phyloP scores from a whole-genome alignment of 2,329 filamentous ascomycete genomes.

The Neonectria ditissima region DNA sequence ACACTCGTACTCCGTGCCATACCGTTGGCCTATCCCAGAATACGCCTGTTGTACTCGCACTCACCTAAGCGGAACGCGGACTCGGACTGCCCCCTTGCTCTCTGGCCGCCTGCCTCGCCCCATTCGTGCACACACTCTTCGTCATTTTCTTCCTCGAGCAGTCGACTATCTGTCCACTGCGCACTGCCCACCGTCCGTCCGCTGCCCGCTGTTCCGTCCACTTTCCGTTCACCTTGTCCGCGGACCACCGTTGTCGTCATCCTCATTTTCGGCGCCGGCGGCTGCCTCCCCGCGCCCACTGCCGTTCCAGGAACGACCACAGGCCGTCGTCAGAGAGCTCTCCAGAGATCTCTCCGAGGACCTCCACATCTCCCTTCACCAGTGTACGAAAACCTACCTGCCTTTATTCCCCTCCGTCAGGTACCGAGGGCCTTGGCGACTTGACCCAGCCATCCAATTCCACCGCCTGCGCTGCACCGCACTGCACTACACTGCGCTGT shows the following conservation, averaged over 20 bases:
- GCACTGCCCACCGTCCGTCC: neutral
- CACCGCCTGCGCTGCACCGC: neutral
- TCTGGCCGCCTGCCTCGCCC: constrained; percentile 2
- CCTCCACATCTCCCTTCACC: neutral
- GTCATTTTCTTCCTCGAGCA: neutral
- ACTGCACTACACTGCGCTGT: neutral
- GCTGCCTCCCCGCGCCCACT: constrained; percentile 6
- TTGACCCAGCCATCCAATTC: neutral
- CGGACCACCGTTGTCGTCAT: constrained; percentile 7
- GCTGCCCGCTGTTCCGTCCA: neutral
- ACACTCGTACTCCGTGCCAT: constrained; percentile 6
- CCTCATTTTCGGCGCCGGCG: neutral
- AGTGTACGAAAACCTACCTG: neutral
- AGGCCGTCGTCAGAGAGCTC: neutral
- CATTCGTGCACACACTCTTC: constrained; percentile 1
- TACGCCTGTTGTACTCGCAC: constrained; percentile 5
- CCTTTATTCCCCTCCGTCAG: neutral
- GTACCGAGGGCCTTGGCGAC: neutral
- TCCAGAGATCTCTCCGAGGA: neutral
- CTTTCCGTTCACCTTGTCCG: neutral
- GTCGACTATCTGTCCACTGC: constrained; percentile 10
- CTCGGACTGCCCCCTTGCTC: constrained; percentile 2
- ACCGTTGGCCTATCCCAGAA: neutral
- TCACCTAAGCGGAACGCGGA: constrained; percentile 13
- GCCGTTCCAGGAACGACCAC: neutral